Conservation (phyloP, 176 grass and related monocot genomes). For the Lolium rigidum region DNA sequence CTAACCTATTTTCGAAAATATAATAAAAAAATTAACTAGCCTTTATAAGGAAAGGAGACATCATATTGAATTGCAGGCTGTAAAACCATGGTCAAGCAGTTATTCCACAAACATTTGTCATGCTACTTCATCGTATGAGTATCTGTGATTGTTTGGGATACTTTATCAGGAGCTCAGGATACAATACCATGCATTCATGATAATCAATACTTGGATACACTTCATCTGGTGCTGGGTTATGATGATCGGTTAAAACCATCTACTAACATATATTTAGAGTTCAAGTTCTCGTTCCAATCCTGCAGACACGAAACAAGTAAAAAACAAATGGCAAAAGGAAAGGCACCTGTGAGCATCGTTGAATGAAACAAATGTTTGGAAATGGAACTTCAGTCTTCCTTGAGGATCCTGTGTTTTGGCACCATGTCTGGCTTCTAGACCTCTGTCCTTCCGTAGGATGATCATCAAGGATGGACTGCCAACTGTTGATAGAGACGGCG, state of each 20-base stretch:
- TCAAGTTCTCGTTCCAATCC: too few relatives aligned
- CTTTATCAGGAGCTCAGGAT: too few relatives aligned
- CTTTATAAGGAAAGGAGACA: background rate
- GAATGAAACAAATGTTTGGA: constrained; percentile 96
- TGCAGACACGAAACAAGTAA: background rate
- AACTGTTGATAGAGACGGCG: constrained; percentile 76
- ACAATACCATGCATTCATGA: too few relatives aligned
- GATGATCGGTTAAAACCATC: too few relatives aligned
- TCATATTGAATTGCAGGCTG: background rate
- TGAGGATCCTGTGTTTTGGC: constrained; percentile 76
- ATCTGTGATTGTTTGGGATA: too few relatives aligned
- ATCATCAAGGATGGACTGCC: constrained; percentile 84
- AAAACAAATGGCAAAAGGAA: constrained; percentile 18
- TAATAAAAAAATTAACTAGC: background rate
- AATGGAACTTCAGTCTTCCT: constrained; percentile 85
- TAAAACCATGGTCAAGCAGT: background rate
- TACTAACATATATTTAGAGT: too few relatives aligned
- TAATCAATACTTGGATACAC: too few relatives aligned
- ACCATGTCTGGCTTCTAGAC: constrained; percentile 79
- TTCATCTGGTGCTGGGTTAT: too few relatives aligned
- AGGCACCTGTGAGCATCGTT: constrained; percentile 81
- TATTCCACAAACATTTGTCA: too few relatives aligned
- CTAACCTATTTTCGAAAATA: background rate
- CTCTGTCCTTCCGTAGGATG: constrained; percentile 77
- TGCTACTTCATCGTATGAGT: too few relatives aligned